Evolutionary conservation across 257 asterid genomes (phyloP).

Genomic region (Schizonepeta tenuifolia): DNA sequence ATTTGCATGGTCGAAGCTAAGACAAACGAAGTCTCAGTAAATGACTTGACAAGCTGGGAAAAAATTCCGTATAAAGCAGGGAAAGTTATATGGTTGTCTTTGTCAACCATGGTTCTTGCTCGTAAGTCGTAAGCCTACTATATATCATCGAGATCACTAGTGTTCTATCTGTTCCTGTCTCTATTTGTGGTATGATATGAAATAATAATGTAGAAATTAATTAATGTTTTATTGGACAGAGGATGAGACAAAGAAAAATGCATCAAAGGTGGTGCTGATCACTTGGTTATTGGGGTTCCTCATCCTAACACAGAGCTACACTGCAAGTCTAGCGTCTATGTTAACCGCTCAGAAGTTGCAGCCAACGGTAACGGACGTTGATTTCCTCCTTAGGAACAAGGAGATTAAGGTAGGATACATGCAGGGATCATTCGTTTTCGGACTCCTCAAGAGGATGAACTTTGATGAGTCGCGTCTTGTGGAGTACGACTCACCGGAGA

Average conservation of each 20-base stretch:
- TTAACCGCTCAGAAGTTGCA: constrained; percentile 43
- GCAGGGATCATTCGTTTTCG: constrained; percentile 39
- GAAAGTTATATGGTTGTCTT: constrained; percentile 63
- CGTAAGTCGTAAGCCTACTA: constrained; percentile 39
- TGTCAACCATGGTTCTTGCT: constrained; percentile 48
- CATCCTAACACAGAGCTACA: constrained; percentile 39
- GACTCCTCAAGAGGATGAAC: constrained; percentile 20
- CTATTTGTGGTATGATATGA: too few relatives aligned
- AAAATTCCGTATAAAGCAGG: too few relatives aligned
- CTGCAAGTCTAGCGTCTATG: constrained; percentile 14
- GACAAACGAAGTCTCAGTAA: not conserved
- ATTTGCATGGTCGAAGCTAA: constrained; percentile 32
- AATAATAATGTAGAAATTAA: too few relatives aligned
- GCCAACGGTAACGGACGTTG: constrained; percentile 45
- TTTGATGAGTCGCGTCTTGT: not conserved
- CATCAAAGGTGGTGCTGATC: not conserved
- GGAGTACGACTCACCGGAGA: not conserved
- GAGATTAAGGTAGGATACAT: constrained; percentile 24
- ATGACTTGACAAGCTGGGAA: too few relatives aligned
- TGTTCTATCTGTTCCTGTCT: too few relatives aligned
- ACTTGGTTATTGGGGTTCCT: constrained; percentile 38
- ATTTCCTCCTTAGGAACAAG: not conserved
- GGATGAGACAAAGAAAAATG: constrained; percentile 49
- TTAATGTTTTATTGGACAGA: constrained; percentile 29
- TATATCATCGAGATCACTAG: too few relatives aligned